Evolutionary conservation across 371 early-diverging fungal genomes (phyloP).

Genomic region (Apophysomyces ossiformis): DNA sequence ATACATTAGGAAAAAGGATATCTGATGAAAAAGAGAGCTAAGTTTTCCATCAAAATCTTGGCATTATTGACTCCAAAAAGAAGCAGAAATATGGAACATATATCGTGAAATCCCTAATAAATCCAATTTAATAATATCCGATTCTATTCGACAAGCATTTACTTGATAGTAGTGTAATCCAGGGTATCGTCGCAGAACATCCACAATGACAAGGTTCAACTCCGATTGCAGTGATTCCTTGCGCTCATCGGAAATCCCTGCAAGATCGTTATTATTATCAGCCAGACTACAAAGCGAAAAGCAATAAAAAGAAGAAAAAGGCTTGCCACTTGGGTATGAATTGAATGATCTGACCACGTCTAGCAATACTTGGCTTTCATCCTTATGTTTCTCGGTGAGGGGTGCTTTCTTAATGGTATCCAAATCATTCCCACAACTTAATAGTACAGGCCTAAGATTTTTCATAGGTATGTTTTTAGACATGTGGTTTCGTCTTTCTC

Average conservation of each 20-base stretch:
- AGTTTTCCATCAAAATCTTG: slow-evolving; percentile 47
- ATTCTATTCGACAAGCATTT: not conserved
- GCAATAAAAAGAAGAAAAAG: slow-evolving; percentile 5
- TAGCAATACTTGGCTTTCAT: slow-evolving; percentile 57
- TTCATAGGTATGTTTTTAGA: not conserved
- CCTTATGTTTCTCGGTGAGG: slow-evolving; percentile 33
- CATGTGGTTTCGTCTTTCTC: not conserved
- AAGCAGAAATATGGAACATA: slow-evolving; percentile 64
- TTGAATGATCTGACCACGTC: slow-evolving; percentile 58
- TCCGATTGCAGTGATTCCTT: slow-evolving; percentile 45
- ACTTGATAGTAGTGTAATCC: slow-evolving; percentile 74
- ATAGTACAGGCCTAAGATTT: slow-evolving; percentile 50
- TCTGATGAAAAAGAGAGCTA: slow-evolving; percentile 68
- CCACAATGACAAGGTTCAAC: slow-evolving; percentile 50
- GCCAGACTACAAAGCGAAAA: not conserved
- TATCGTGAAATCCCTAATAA: slow-evolving; percentile 73
- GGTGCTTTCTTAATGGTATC: not conserved
- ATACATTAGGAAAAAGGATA: slow-evolving; percentile 43
- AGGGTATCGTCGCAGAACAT: slow-evolving; percentile 60
- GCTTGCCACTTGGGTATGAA: slow-evolving; percentile 42
- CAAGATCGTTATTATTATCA: not conserved
- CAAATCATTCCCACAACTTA: slow-evolving; percentile 31
- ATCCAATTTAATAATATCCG: not conserved
- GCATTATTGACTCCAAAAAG: slow-evolving; percentile 61
- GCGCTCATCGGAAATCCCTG: slow-evolving; percentile 37